Evolutionary conservation across 177 flowering plant genomes (phyloP).

Genomic region (Tripterygium wilfordii): DNA sequence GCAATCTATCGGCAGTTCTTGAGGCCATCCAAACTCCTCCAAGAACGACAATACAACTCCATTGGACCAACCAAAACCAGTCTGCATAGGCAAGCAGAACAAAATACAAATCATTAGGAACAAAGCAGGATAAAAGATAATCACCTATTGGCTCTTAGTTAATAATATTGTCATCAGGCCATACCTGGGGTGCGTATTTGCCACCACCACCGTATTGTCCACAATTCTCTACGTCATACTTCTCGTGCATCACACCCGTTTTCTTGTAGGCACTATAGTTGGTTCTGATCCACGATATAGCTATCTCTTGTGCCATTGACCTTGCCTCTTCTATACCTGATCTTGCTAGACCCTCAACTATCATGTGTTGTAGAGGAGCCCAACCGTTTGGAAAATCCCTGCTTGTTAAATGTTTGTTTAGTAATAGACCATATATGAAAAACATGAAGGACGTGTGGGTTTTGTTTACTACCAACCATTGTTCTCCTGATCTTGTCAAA

Average conservation of each 20-base stretch:
- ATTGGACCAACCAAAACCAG: conserved; percentile 97
- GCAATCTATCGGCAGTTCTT: conserved; percentile 44
- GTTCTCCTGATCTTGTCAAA: conserved; percentile 69
- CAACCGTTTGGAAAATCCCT: conserved; percentile 99
- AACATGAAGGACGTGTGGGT: background rate
- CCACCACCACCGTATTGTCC: conserved; percentile 89
- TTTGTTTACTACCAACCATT: conserved; percentile 48
- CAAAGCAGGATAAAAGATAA: too few relatives aligned
- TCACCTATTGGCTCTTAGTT: too few relatives aligned
- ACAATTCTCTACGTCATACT: conserved; percentile 67
- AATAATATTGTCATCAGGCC: too few relatives aligned
- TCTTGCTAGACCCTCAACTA: conserved; percentile 74
- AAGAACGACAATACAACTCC: conserved; percentile 82
- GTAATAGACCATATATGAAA: background rate
- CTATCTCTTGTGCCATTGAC: conserved; percentile 69
- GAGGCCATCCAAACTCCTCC: conserved; percentile 95
- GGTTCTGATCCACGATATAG: conserved; percentile 73
- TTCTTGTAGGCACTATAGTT: conserved; percentile 73
- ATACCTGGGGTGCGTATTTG: conserved; percentile 78
- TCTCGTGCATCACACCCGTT: conserved; percentile 85
- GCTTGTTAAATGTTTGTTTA: conserved; percentile 11
- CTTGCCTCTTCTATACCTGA: conserved; percentile 51
- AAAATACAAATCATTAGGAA: too few relatives aligned
- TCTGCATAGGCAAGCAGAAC: conserved; percentile 38
- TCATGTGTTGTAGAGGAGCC: conserved; percentile 95